These are phyloP conservation scores for Mycosarcoma mackinlayi DNA, from an alignment of 1,284 basidiomycete genomes.

Conservation along the genomic window DNA sequence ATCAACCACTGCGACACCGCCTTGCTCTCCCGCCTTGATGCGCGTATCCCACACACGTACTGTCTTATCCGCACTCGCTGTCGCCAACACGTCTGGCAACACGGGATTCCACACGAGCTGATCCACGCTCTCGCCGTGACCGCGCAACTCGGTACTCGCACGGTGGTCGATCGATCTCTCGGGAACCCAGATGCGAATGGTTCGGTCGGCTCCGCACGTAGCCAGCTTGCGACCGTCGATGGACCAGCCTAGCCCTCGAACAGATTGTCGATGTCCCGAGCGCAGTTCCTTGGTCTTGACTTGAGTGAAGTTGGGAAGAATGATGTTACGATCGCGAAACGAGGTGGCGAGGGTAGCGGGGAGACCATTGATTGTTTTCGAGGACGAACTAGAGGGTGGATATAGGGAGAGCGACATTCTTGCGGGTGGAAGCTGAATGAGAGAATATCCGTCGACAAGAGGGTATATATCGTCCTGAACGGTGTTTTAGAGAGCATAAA, in stretches of 20 bases:
- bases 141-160: constrained; percentile 56
- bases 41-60: constrained; percentile 63
- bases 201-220: constrained; percentile 49
- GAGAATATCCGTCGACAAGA: background rate
- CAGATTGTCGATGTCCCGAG: constrained; percentile 38
- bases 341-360: background rate
- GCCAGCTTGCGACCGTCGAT: constrained; percentile 58
- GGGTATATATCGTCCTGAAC: too few relatives aligned
- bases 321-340: constrained; percentile 20
- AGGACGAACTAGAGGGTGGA: background rate
- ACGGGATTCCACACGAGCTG: constrained; percentile 59
- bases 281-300: constrained; percentile 46
- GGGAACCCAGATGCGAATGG: constrained; percentile 59
- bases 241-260: constrained; percentile 59
- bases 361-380: background rate
- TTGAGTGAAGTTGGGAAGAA: constrained; percentile 17
- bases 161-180: constrained; percentile 58
- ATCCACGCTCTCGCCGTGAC: constrained; percentile 61
- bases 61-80: constrained; percentile 55
- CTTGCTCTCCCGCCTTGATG: background rate
- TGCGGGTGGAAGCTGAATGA: background rate
- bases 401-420: constrained; percentile 29
- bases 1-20: background rate
- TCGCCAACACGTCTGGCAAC: constrained; percentile 57
- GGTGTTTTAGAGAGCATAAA: too few relatives aligned